These are phyloP conservation scores for Aspergillus aculeatus DNA, from an alignment of 2,329 filamentous ascomycete species.

Conservation along the genomic window DNA sequence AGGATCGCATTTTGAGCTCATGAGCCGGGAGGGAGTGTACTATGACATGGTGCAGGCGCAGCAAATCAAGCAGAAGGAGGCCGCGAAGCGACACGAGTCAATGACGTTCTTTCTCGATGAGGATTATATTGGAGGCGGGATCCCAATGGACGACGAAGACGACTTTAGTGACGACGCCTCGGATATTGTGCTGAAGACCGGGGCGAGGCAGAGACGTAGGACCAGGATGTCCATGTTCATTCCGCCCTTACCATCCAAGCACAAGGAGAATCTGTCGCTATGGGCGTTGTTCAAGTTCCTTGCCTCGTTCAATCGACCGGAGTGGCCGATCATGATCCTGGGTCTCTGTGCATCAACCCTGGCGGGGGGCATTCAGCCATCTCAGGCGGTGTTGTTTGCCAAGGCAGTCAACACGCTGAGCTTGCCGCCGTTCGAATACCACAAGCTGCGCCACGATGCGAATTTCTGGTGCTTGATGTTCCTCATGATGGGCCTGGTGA, in stretches of 20 bases:
- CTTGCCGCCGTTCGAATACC: conserved; percentile 52
- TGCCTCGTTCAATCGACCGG: conserved; percentile 70
- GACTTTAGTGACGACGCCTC: conserved; percentile 12
- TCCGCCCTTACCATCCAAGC: conserved; percentile 35
- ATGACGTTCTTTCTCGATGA: conserved; percentile 16
- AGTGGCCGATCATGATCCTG: conserved; percentile 67
- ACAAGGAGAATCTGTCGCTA: conserved; percentile 43
- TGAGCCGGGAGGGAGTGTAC: conserved; percentile 68
- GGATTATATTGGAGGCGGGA: conserved; percentile 9
- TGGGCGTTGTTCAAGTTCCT: conserved; percentile 75
- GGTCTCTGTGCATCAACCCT: conserved; percentile 71
- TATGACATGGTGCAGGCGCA: conserved; percentile 72
- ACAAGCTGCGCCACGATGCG: conserved; percentile 62
- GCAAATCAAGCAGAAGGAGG: conserved; percentile 50
- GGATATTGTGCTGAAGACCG: conserved; percentile 10
- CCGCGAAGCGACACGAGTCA: conserved; percentile 4
- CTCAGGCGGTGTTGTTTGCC: conserved; percentile 75
- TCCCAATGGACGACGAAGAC: background rate
- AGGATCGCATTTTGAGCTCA: conserved; percentile 72
- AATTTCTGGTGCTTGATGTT: conserved; percentile 87
- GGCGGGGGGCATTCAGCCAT: conserved; percentile 74
- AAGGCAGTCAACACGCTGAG: conserved; percentile 75
- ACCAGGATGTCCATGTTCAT: conserved; percentile 12
- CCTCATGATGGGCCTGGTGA: conserved; percentile 72
- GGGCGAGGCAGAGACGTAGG: background rate